Conservation (phyloP, 495 filamentous ascomycete species). For the Talaromyces proteolyticus region DNA sequence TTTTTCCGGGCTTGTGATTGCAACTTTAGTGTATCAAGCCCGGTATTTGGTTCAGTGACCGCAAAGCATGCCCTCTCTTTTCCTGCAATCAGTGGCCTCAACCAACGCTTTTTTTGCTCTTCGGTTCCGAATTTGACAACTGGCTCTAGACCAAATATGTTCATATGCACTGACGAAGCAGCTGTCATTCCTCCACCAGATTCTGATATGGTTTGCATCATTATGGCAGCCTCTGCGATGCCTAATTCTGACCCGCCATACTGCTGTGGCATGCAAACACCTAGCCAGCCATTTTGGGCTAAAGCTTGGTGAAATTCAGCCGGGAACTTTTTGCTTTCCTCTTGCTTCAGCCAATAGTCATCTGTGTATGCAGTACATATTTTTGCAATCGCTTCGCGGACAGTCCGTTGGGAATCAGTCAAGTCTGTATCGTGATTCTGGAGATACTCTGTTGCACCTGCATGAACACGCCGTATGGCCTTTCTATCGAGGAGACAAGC, state of each 20-base stretch:
- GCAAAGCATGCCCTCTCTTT: conserved; percentile 56
- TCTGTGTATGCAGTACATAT: conserved; percentile 50
- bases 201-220: conserved; percentile 67
- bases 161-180: conserved; percentile 59
- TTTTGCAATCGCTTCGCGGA: conserved; percentile 53
- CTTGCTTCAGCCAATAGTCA: conserved; percentile 59
- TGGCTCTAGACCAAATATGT: conserved; percentile 61
- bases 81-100: conserved; percentile 51
- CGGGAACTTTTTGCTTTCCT: conserved; percentile 53
- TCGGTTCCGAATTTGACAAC: conserved; percentile 52
- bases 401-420: conserved; percentile 16
- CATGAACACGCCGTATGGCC: background rate
- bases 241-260: conserved; percentile 59
- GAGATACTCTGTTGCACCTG: conserved; percentile 8
- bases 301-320: conserved; percentile 55
- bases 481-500: background rate
- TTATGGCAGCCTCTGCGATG: conserved; percentile 62
- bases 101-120: conserved; percentile 45
- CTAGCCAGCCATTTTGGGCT: conserved; percentile 62
- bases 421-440: conserved; percentile 9
- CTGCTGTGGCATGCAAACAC: conserved; percentile 56
- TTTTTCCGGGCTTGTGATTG: conserved; percentile 42
- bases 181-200: conserved; percentile 60
- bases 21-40: conserved; percentile 56
- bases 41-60: conserved; percentile 49